Conservation (phyloP, 805 yeast genomes). For the Ogataea haglerorum region DNA sequence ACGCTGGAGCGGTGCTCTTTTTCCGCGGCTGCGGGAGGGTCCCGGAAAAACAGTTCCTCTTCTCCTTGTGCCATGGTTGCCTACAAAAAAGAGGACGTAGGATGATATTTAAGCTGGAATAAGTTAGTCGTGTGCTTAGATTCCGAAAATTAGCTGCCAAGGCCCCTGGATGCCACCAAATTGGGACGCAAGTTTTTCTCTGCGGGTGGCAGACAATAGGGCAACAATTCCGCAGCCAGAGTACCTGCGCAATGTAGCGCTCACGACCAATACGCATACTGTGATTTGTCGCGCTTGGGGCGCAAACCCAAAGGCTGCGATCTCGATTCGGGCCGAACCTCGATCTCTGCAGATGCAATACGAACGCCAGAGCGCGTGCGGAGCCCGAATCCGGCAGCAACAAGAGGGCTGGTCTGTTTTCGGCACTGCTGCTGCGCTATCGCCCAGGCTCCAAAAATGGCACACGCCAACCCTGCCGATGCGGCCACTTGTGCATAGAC, state of each 20-base stretch:
- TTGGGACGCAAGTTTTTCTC: background rate
- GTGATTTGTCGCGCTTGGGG: too few species aligned
- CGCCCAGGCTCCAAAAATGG: too few species aligned
- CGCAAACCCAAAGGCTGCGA: too few species aligned
- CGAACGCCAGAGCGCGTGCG: too few species aligned
- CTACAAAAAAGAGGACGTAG: background rate
- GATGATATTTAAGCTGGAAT: background rate
- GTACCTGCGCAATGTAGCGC: background rate
- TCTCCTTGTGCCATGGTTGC: slow-evolving; percentile 4
- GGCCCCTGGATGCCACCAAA: background rate
- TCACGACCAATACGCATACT: too few species aligned
- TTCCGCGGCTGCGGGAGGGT: background rate
- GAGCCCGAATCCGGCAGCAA: too few species aligned
- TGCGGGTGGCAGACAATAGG: background rate
- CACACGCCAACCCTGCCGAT: too few species aligned
- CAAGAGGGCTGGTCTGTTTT: too few species aligned
- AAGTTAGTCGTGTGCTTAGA: slow-evolving; percentile 3
- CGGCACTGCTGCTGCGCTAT: too few species aligned
- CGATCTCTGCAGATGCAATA: too few species aligned
- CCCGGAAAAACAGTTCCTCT: background rate
- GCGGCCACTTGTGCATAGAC: too few species aligned
- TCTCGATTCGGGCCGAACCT: too few species aligned
- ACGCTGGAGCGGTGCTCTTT: background rate
- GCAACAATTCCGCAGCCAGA: background rate
- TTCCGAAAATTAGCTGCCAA: background rate